Percentiles rank a stretch among this genome's conserved stretches.
phyloP scores from a whole-genome alignment of 768 basidiomycete species.

The Boletus sensibilis region DNA sequence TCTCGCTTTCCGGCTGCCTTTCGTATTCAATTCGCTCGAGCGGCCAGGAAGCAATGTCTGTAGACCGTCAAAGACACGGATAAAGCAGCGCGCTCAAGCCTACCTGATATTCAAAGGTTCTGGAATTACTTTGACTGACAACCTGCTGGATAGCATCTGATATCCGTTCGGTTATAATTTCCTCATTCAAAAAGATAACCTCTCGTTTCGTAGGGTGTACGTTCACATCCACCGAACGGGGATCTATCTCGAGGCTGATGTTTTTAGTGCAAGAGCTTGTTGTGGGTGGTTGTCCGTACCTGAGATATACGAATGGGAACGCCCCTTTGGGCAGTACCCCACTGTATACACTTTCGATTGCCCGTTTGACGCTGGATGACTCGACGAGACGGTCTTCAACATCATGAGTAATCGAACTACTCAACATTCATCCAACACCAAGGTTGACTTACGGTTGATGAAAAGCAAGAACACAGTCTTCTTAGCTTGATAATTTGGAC shows the following conservation, averaged over 20 bases:
- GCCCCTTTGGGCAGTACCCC: conserved; percentile 86
- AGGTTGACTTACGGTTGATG: conserved; percentile 76
- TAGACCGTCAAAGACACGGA: neutral
- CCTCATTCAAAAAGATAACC: conserved; percentile 92
- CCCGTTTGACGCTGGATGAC: conserved; percentile 79
- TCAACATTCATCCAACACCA: neutral
- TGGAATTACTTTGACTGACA: conserved; percentile 60
- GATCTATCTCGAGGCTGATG: conserved; percentile 75
- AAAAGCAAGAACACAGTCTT: conserved; percentile 84
- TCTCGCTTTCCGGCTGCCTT: conserved; percentile 36
- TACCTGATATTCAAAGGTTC: conserved; percentile 74
- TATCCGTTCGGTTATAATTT: conserved; percentile 75
- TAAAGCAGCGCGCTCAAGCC: neutral
- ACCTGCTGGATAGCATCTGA: conserved; percentile 73
- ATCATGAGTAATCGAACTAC: neutral
- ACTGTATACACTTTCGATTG: conserved; percentile 83
- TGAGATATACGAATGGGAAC: conserved; percentile 90
- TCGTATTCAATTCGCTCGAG: conserved; percentile 31
- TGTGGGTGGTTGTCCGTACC: conserved; percentile 45
- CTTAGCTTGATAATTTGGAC: conserved; percentile 87
- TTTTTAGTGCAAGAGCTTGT: neutral
- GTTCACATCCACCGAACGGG: conserved; percentile 90
- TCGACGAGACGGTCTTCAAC: conserved; percentile 86
- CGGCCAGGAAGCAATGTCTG: conserved; percentile 65
- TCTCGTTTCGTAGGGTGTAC: conserved; percentile 98